Percentiles rank a stretch among this genome's conserved stretches.
Conservation (phyloP, 208 protist species). For the Tritrichomonas foetus region DNA sequence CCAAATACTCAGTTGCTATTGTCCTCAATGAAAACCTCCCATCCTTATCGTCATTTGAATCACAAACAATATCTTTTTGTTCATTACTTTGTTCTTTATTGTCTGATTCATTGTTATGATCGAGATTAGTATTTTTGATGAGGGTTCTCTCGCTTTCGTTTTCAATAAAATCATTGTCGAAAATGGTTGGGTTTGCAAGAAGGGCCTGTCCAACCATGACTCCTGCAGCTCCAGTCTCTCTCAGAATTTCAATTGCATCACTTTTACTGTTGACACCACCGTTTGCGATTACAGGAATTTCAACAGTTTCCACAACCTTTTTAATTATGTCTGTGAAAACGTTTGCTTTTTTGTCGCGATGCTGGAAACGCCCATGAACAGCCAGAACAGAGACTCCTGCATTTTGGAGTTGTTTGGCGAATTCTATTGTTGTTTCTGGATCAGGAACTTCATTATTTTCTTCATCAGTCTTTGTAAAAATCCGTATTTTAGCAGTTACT, state of each 20-base stretch:
- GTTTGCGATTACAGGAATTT: slow-evolving; percentile 43
- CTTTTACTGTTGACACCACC: not conserved
- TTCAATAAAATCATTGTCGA: slow-evolving; percentile 28
- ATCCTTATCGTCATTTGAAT: not conserved
- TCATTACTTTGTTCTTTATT: too few relatives aligned
- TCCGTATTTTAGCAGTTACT: slow-evolving; percentile 52
- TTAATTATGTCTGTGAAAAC: slow-evolving; percentile 38
- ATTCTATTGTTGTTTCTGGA: slow-evolving; percentile 15
- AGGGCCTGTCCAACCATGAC: slow-evolving; percentile 38
- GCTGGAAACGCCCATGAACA: slow-evolving; percentile 41
- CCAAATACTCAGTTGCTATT: not conserved
- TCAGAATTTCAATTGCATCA: not conserved
- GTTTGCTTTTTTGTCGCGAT: slow-evolving; percentile 6
- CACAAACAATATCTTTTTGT: too few relatives aligned
- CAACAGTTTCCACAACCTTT: not conserved
- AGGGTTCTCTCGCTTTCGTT: too few relatives aligned
- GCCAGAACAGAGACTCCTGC: slow-evolving; percentile 37
- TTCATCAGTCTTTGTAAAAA: slow-evolving; percentile 23
- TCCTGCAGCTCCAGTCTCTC: not conserved
- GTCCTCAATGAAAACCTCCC: too few relatives aligned
- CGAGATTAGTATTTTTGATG: too few relatives aligned
- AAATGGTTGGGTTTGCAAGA: slow-evolving; percentile 16
- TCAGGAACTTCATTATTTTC: not conserved
- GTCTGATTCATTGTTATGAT: too few relatives aligned
- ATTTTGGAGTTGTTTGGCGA: slow-evolving; percentile 39